phyloP scores from a whole-genome alignment of 441 rosid species.

The Gossypium trilobum region DNA sequence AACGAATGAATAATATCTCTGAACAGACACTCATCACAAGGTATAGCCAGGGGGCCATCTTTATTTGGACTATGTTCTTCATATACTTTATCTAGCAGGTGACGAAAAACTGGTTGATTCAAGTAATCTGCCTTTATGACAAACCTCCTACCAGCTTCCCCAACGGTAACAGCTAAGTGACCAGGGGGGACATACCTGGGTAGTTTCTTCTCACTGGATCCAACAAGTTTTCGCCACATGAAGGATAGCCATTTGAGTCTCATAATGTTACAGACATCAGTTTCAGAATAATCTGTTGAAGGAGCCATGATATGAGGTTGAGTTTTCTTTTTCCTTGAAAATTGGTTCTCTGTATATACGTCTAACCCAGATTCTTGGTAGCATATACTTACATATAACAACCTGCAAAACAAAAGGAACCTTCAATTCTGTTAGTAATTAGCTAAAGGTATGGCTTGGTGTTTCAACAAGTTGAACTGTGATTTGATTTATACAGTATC shows the following conservation, averaged over 20 bases:
- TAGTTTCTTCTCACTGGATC: constrained; percentile 18
- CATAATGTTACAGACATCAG: constrained; percentile 21
- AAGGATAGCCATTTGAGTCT: constrained; percentile 21
- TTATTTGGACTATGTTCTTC: constrained; percentile 17
- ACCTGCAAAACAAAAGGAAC: background rate
- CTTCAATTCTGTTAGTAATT: background rate
- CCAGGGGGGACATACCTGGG: constrained; percentile 29
- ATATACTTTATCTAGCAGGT: constrained; percentile 24
- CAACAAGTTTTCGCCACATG: constrained; percentile 19
- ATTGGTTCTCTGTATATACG: constrained; percentile 6
- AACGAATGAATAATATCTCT: constrained; percentile 21
- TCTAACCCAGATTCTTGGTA: background rate
- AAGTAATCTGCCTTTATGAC: constrained; percentile 24
- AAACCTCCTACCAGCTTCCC: constrained; percentile 23
- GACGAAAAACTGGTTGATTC: constrained; percentile 27
- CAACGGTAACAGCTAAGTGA: constrained; percentile 22
- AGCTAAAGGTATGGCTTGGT: background rate
- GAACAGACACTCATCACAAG: constrained; percentile 25
- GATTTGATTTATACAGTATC: background rate
- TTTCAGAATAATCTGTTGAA: constrained; percentile 1
- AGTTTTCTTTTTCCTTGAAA: background rate
- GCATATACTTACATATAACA: background rate
- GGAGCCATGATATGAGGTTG: constrained; percentile 11
- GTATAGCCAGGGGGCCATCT: constrained; percentile 27
- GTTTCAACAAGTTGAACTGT: background rate